Percentiles rank a stretch among this genome's conserved stretches.
Evolutionary conservation across 768 basidiomycete species (phyloP).

Genomic region (Hericium erinaceus): DNA sequence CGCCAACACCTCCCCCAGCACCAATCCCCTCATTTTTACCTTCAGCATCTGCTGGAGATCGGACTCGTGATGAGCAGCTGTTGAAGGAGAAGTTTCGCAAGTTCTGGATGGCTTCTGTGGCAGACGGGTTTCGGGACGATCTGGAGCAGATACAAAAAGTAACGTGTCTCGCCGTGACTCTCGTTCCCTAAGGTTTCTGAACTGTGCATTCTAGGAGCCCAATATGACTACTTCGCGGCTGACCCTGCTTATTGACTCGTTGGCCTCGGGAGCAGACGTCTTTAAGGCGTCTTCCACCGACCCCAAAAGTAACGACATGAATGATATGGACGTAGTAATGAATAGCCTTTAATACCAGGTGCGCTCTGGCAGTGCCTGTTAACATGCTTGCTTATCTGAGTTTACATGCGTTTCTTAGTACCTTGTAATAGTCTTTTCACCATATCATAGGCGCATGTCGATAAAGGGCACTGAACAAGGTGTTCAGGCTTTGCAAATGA

Average conservation of each 20-base stretch:
- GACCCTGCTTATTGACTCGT: conserved; percentile 69
- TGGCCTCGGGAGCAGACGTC: conserved; percentile 71
- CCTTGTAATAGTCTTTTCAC: no score
- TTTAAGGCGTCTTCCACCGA: conserved; percentile 37
- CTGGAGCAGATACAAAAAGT: conserved; percentile 81
- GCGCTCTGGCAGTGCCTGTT: no score
- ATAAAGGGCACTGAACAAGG: no score
- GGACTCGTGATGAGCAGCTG: conserved; percentile 35
- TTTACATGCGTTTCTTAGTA: no score
- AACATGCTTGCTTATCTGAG: no score
- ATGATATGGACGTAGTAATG: conserved; percentile 74
- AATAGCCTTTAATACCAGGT: conserved; percentile 16
- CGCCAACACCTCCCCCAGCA: conserved; percentile 23
- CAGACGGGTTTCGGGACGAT: conserved; percentile 76
- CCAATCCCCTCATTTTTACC: conserved; percentile 53
- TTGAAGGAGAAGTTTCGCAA: conserved; percentile 65
- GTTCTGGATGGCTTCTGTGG: conserved; percentile 83
- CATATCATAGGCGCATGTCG: no score
- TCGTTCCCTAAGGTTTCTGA: conserved; percentile 13
- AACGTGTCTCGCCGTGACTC: conserved; percentile 11
- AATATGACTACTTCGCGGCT: conserved; percentile 61
- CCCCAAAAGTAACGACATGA: conserved; percentile 26
- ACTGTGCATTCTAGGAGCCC: conserved; percentile 42
- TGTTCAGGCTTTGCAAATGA: no score
- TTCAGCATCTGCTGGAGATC: conserved; percentile 18